Evolutionary conservation across 2,329 filamentous ascomycete species (phyloP), one percentile per base, ranked within the genome.

Genomic region (Beauveria australis): DNA sequence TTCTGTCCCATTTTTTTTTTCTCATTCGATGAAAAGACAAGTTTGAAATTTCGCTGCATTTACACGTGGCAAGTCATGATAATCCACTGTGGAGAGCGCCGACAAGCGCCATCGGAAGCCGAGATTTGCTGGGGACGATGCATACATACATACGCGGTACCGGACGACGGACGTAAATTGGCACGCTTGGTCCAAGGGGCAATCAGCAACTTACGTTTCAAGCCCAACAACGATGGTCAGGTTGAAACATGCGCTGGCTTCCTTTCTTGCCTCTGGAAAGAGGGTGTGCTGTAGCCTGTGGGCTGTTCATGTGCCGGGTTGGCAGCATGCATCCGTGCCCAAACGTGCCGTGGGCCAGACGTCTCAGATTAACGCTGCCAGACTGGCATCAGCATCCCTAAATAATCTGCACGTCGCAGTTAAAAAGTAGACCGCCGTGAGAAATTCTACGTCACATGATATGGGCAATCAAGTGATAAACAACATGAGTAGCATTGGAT

Each of bases 51-150:
- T 37, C 33, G 33, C 33, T 16, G 12, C 33, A 37, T 16, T 37
- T 37, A 16, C 12, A 37, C 33, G 33, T 37, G 33, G 33, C 33
- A 12, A 37, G 33, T 37, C 33, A 16, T 14, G 14, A 37, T 37
- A 28, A 47, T 28, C 54, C 54, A 57, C 54, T 48, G 28, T 40
- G 54, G 43, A 37, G 54, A 57, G 54, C 12, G 43, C 52, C 52
- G 14, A 57, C 44, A 57, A 57, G 54, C 54, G 54, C 54, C 44
- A 57, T 57, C 54, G 43, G 54, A 28, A 40, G 33, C 44, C 44
- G 30, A 46, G 28, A 56, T 48, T 41, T 24, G 28, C 48, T 46
- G 53, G 53, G 37, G 52, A 44, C 52, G 19, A 30, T 37, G 30
- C 12, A 33, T 33, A 14, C 30, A 30, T 33, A 33, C 30, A 33